Evolutionary conservation across 2,329 filamentous ascomycete species (phyloP), one percentile per base, ranked within the genome.

Genomic region (Elsinoe ampelina): DNA sequence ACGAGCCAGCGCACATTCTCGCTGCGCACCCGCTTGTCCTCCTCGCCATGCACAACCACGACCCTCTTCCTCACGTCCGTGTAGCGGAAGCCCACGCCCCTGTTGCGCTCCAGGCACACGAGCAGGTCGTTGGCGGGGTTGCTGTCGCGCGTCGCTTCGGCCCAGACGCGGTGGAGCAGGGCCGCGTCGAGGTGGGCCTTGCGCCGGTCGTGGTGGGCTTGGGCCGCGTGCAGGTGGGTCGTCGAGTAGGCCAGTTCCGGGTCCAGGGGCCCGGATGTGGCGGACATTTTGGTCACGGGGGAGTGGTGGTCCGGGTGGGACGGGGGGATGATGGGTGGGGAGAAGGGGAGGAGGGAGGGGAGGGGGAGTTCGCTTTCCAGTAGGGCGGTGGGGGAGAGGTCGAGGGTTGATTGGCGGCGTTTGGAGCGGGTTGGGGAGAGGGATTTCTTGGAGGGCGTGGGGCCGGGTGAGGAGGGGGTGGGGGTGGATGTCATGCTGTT

Each of bases 1-100:
- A 90, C 91, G 6, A 98, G 79, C 93, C 93, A 98, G 62, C 86
- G 81, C 19, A 96, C 89, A 66, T 98, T 98, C 58, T 95, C 93
- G 12, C 95, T 86, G 0, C 93, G 93, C 1, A 98, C 93, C 20
- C 93, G 82, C 5, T 86, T 90, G 66, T 98, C 93, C 64, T 87
- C 84, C 66, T 83, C 89, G 36, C 93, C 93, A 68, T 98, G 93
- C 66, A 96, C 92, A 62, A 98, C 95, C 20, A 96, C 86, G 0
- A 97, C 87, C 0, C 89, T 82, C 7, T 90, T 82, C 5, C 87
- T 95, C 62, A 98, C 95, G 68, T 98, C 93, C 15, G 95, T 92
- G 67, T 98, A 98, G 51, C 91, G 84, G 73, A 98, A 98, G 0
- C 93, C 93, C 64, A 98, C 95, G 0, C 87, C 84, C 65, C 95